phyloP scores from a whole-genome alignment of 352 stramenopile genomes.

The Blastocystis hominis region DNA sequence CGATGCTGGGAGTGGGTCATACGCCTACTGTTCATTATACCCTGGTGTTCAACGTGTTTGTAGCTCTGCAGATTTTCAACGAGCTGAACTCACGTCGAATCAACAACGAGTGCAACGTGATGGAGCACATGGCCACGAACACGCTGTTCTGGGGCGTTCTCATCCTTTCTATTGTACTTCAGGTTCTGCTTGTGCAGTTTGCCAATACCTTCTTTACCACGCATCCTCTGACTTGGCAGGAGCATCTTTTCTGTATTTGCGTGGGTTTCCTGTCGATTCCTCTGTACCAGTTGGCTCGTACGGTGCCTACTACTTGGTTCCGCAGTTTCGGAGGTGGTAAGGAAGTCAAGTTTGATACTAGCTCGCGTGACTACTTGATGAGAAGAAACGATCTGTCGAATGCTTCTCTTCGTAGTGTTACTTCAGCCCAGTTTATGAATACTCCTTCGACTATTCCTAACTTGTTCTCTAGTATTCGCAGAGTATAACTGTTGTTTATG shows the following conservation, averaged over 20 bases:
- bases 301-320: conserved; percentile 65
- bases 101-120: conserved; percentile 85
- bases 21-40: conserved; percentile 80
- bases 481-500: not conserved
- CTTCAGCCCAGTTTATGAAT: conserved; percentile 22
- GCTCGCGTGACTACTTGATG: not conserved
- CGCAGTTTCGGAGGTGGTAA: not conserved
- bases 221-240: conserved; percentile 62
- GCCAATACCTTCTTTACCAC: conserved; percentile 71
- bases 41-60: conserved; percentile 90
- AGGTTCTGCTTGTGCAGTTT: conserved; percentile 85
- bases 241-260: conserved; percentile 68
- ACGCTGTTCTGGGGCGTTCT: conserved; percentile 80
- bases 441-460: conserved; percentile 22
- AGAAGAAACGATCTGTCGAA: not conserved
- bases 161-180: conserved; percentile 74
- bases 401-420: conserved; percentile 33
- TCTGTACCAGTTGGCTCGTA: conserved; percentile 68
- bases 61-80: conserved; percentile 85
- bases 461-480: conserved; percentile 40
- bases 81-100: conserved; percentile 77
- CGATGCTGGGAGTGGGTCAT: not conserved
- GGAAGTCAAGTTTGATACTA: not conserved
- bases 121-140: conserved; percentile 79
- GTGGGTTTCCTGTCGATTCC: conserved; percentile 66